Evolutionary conservation across 2,329 filamentous ascomycete genomes (phyloP).

Genomic region (Aspergillus melleus): DNA sequence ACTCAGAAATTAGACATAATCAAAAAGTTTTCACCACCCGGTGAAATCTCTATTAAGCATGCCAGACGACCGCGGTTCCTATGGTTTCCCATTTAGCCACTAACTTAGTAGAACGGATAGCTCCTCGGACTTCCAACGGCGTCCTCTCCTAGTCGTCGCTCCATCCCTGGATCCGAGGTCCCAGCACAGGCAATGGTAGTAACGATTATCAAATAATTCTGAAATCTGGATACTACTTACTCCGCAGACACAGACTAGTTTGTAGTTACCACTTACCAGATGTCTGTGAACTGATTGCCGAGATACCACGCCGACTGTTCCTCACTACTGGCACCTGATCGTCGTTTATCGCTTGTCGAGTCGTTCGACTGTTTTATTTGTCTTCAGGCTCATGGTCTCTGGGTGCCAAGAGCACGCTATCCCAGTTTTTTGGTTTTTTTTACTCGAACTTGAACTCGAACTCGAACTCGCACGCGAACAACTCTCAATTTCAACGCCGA

Average conservation of each 20-base stretch:
- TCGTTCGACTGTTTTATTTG: background rate
- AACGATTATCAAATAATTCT: background rate
- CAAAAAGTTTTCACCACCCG: slow-evolving; percentile 4
- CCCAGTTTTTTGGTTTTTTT: no score
- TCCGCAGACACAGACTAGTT: background rate
- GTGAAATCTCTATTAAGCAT: slow-evolving; percentile 1
- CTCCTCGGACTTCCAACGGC: slow-evolving; percentile 10
- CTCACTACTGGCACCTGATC: background rate
- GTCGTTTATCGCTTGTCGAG: background rate
- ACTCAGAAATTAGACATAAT: background rate
- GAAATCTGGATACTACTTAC: background rate
- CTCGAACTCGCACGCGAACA: background rate
- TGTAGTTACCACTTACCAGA: background rate
- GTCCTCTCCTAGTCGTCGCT: slow-evolving; percentile 1
- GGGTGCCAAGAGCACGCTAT: no score
- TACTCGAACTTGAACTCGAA: background rate
- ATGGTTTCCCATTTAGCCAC: background rate
- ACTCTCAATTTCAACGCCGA: background rate
- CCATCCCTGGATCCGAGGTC: slow-evolving; percentile 6
- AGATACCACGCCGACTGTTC: background rate
- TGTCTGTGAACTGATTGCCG: background rate
- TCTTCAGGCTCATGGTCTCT: no score
- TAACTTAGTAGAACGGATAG: background rate
- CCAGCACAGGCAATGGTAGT: background rate
- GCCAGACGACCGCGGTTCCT: slow-evolving; percentile 6